Percentiles rank a stretch among this genome's conserved stretches.
These are phyloP conservation scores for Paracoccidioides brasiliensis DNA, from an alignment of 2,329 filamentous ascomycete genomes.

Conservation along the genomic window DNA sequence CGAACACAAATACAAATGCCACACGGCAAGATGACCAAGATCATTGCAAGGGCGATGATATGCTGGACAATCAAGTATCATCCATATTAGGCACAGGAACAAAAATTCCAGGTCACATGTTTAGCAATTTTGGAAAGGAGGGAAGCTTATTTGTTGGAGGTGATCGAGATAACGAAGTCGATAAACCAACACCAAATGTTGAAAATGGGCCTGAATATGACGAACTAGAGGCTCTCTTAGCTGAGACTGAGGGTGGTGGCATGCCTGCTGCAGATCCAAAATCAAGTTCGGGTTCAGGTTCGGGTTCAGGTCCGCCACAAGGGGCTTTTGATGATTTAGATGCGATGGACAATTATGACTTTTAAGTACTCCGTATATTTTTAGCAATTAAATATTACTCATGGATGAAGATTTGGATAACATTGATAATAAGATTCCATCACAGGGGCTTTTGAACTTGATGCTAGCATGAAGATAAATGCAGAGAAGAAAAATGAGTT, in stretches of 20 bases:
- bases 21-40: background rate
- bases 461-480: too few relatives aligned
- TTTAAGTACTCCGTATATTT: background rate
- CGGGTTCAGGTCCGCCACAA: background rate
- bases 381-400: background rate
- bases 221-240: slow-evolving; percentile 2
- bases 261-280: background rate
- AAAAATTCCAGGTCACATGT: slow-evolving; percentile 9
- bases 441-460: too few relatives aligned
- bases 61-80: background rate
- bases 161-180: background rate
- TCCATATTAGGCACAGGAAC: slow-evolving; percentile 6
- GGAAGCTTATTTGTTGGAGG: background rate
- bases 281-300: background rate
- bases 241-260: background rate
- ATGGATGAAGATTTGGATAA: background rate
- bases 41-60: background rate
- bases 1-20: background rate
- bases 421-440: background rate
- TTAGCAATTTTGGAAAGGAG: slow-evolving; percentile 10
- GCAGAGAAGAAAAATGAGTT: background rate
- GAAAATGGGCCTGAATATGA: background rate
- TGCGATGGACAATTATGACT: slow-evolving; percentile 2
- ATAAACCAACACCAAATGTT: background rate
- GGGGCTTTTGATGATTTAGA: slow-evolving; percentile 1